These are phyloP conservation scores for Physcomitrellopsis africana DNA, from an alignment of 225 moss, liverwort and hornwort species.

Conservation along the genomic window DNA sequence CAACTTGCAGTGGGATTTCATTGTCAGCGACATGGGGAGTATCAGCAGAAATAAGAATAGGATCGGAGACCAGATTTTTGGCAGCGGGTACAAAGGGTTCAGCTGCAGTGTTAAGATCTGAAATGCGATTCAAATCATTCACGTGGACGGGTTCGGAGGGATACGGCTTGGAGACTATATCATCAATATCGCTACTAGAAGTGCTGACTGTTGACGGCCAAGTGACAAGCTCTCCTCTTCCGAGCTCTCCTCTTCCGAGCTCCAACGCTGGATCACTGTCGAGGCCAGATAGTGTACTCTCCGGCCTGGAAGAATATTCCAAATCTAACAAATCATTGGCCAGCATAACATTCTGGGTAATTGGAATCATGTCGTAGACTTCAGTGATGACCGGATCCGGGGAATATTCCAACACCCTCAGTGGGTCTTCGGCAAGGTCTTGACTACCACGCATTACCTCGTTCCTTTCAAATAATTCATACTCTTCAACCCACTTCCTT, in stretches of 20 bases:
- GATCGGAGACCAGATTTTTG: background rate
- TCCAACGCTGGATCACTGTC: slow-evolving; percentile 26
- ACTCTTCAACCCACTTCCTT: slow-evolving; percentile 58
- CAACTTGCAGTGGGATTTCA: background rate
- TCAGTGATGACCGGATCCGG: slow-evolving; percentile 19
- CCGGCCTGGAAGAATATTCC: slow-evolving; percentile 55
- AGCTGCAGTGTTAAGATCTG: slow-evolving; percentile 29
- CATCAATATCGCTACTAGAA: slow-evolving; percentile 36
- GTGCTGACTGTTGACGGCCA: slow-evolving; percentile 36
- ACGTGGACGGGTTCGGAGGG: slow-evolving; percentile 28
- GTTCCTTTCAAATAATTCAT: slow-evolving; percentile 47
- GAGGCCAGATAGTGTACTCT: slow-evolving; percentile 37
- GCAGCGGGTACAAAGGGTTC: slow-evolving; percentile 22
- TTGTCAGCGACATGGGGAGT: slow-evolving; percentile 2
- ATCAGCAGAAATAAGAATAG: background rate
- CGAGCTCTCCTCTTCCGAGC: background rate
- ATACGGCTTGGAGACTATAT: slow-evolving; percentile 29
- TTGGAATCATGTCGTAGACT: slow-evolving; percentile 32
- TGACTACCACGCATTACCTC: slow-evolving; percentile 29
- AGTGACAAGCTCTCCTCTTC: slow-evolving; percentile 22
- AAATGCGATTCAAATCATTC: slow-evolving; percentile 19
- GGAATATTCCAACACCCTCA: slow-evolving; percentile 26
- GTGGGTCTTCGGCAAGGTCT: slow-evolving; percentile 13
- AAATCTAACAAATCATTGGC: slow-evolving; percentile 27
- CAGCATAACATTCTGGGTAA: slow-evolving; percentile 32